Evolutionary conservation across 73 alveolate genomes (phyloP).

Genomic region (Paramecium octaurelia): DNA sequence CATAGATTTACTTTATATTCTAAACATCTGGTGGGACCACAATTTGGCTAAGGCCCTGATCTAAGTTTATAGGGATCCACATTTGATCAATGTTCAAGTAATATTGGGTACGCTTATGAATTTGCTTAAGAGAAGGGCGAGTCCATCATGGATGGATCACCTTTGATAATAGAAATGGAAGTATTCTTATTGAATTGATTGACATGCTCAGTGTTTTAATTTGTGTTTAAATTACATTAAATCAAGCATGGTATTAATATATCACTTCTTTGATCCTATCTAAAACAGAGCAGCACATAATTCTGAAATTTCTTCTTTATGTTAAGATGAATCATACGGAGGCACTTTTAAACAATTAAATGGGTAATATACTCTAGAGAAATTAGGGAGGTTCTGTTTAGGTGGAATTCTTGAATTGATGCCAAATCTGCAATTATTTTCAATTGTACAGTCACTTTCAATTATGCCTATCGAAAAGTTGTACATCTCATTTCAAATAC

Average conservation of each 20-base stretch:
- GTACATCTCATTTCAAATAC: background rate
- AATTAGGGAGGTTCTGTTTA: background rate
- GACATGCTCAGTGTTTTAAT: background rate
- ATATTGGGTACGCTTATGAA: background rate
- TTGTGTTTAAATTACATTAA: background rate
- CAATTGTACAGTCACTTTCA: background rate
- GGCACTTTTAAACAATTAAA: background rate
- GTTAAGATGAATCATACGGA: background rate
- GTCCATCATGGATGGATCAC: background rate
- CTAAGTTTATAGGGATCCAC: background rate
- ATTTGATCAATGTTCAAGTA: background rate
- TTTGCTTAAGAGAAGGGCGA: background rate
- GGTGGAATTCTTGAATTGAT: background rate
- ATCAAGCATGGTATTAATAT: background rate
- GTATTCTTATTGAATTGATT: background rate
- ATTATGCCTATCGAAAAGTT: background rate
- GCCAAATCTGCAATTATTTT: background rate
- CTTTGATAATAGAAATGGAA: background rate
- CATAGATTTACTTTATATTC: background rate
- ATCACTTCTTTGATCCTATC: background rate
- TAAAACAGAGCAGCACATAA: background rate
- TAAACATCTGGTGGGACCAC: background rate
- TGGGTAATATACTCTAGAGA: constrained; percentile 5
- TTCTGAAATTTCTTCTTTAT: constrained; percentile 15
- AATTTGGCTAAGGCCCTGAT: constrained; percentile 15